A percentile compares a stretch with the other conserved stretches of the same genome.
phyloP scores from a whole-genome alignment of 352 stramenopile genomes.

The Blastocystis sp. region DNA sequence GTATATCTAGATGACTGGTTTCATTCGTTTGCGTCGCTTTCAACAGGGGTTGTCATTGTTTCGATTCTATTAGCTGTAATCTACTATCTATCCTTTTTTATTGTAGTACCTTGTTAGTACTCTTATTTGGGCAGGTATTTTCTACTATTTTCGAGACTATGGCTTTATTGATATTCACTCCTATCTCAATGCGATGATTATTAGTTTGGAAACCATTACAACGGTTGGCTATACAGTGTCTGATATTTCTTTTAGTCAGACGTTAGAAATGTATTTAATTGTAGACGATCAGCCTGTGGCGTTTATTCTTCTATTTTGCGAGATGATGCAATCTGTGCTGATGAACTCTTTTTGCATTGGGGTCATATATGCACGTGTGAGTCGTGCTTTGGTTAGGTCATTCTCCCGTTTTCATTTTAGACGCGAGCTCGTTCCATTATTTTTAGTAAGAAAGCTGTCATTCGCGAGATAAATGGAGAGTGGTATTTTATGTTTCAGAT shows the following conservation, averaged over 20 bases:
- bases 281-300: constrained; percentile 37
- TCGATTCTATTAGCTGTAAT: constrained; percentile 48
- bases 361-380: constrained; percentile 51
- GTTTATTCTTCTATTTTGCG: constrained; percentile 30
- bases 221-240: constrained; percentile 57
- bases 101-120: constrained; percentile 23
- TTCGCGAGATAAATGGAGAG: constrained; percentile 79
- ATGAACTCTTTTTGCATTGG: constrained; percentile 60
- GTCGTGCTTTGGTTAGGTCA: not conserved
- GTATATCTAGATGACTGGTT: constrained; percentile 42
- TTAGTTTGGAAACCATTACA: constrained; percentile 61
- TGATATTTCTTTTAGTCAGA: constrained; percentile 49
- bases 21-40: constrained; percentile 57
- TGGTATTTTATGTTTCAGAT: constrained; percentile 85
- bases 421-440: constrained; percentile 69
- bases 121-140: constrained; percentile 45
- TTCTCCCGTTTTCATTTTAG: not conserved
- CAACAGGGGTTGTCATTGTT: constrained; percentile 25
- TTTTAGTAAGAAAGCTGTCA: constrained; percentile 76
- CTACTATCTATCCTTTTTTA: not conserved
- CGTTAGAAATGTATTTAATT: not conserved
- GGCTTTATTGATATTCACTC: constrained; percentile 59
- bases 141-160: constrained; percentile 35
- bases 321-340: constrained; percentile 54
- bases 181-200: constrained; percentile 34